Percentiles rank a stretch among this genome's conserved stretches.
Evolutionary conservation across 345 rosid genomes (phyloP).

Genomic region (Carallia brachiata): DNA sequence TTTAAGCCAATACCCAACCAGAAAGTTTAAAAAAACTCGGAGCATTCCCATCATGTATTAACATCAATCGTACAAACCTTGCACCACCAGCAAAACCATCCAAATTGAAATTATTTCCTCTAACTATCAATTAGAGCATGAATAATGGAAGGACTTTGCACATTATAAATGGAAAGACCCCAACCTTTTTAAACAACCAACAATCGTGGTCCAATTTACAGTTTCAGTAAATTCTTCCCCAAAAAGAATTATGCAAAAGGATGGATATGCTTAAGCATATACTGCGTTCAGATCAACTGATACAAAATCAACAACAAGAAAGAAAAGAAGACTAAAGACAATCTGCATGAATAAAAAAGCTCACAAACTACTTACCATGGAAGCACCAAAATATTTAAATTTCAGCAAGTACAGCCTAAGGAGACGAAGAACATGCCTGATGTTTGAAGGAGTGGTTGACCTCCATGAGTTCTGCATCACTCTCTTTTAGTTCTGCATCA

Average conservation of each 20-base stretch:
- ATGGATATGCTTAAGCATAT: constrained; percentile 63
- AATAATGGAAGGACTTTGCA: constrained; percentile 22
- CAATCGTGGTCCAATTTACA: too few relatives aligned
- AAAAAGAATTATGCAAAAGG: constrained; percentile 69
- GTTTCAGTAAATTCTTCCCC: too few relatives aligned
- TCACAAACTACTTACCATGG: background rate
- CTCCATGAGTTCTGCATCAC: constrained; percentile 57
- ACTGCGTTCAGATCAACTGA: constrained; percentile 82
- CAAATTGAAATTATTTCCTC: constrained; percentile 48
- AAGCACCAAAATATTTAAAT: background rate
- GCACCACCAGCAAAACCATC: constrained; percentile 77
- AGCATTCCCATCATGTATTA: constrained; percentile 59
- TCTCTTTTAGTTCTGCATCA: constrained; percentile 41
- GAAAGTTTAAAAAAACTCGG: constrained; percentile 13
- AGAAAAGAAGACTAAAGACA: constrained; percentile 70
- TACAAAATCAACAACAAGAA: constrained; percentile 70
- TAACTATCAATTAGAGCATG: constrained; percentile 62
- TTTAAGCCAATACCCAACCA: too few relatives aligned
- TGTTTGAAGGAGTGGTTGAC: constrained; percentile 50
- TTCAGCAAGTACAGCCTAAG: too few relatives aligned
- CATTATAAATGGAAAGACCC: too few relatives aligned
- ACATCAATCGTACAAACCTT: constrained; percentile 84
- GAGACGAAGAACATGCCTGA: constrained; percentile 49
- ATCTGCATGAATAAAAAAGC: constrained; percentile 50
- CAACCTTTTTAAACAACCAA: too few relatives aligned